Conservation (phyloP, 2,329 filamentous ascomycete genomes). For the Fusarium kyushuense region DNA sequence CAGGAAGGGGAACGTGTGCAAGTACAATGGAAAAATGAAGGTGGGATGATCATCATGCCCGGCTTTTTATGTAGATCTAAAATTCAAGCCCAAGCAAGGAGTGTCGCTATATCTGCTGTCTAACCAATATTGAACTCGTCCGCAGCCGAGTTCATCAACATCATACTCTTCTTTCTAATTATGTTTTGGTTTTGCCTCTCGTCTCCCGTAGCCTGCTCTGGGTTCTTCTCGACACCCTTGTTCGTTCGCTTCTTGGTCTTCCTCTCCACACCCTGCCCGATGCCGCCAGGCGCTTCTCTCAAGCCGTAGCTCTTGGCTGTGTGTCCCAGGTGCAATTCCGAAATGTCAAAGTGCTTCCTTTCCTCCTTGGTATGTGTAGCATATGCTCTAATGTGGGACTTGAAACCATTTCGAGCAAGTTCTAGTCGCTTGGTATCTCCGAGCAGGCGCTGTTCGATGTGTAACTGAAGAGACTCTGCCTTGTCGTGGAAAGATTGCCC, state of each 20-base stretch:
- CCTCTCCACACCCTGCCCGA: slow-evolving; percentile 70
- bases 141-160: slow-evolving; percentile 72
- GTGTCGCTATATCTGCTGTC: slow-evolving; percentile 15
- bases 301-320: slow-evolving; percentile 93
- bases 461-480: slow-evolving; percentile 69
- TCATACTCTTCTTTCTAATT: slow-evolving; percentile 71
- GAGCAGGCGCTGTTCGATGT: slow-evolving; percentile 70
- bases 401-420: slow-evolving; percentile 85
- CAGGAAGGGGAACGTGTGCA: slow-evolving; percentile 1
- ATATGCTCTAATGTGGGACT: slow-evolving; percentile 93
- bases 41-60: slow-evolving; percentile 25
- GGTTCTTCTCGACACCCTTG: slow-evolving; percentile 52
- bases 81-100: slow-evolving; percentile 29
- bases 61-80: slow-evolving; percentile 36
- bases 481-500: slow-evolving; percentile 61
- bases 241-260: slow-evolving; percentile 57
- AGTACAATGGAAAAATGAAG: slow-evolving; percentile 8
- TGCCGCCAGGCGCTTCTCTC: slow-evolving; percentile 87
- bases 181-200: slow-evolving; percentile 56
- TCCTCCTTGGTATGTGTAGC: slow-evolving; percentile 92
- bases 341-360: slow-evolving; percentile 89
- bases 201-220: slow-evolving; percentile 53
- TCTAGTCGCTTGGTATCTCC: slow-evolving; percentile 77
- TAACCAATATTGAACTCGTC: slow-evolving; percentile 78
- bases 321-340: slow-evolving; percentile 90